Evolutionary conservation across 306 rosid genomes (phyloP).

Genomic region (Potentilla sterilis): DNA sequence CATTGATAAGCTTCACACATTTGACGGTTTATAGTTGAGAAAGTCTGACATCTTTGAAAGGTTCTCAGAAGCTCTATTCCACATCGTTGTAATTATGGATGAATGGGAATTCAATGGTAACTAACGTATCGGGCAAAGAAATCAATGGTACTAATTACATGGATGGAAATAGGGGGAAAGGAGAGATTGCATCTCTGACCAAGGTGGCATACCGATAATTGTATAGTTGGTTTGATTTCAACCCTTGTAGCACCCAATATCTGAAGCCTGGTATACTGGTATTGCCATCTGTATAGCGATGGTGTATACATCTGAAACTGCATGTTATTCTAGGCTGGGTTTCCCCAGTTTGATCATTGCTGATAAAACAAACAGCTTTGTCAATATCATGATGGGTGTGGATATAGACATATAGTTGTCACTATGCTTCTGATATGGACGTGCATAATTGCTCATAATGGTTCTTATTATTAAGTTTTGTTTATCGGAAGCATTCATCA

Average conservation of each 20-base stretch:
- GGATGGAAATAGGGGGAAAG: neutral
- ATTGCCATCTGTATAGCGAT: neutral
- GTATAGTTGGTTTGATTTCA: slow-evolving; percentile 1
- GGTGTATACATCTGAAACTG: neutral
- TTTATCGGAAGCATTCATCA: neutral
- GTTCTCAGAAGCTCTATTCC: neutral
- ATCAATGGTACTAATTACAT: neutral
- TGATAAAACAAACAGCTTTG: neutral
- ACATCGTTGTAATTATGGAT: neutral
- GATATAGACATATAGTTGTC: neutral
- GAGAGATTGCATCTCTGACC: neutral
- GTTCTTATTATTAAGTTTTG: neutral
- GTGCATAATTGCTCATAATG: neutral
- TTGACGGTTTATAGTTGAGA: neutral
- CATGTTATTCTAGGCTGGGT: neutral
- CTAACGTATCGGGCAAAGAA: slow-evolving; percentile 11
- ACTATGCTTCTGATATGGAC: neutral
- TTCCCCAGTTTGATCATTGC: neutral
- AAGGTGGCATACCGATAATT: neutral
- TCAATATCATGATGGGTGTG: neutral
- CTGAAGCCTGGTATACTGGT: neutral
- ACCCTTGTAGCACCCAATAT: slow-evolving; percentile 28
- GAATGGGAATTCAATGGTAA: neutral
- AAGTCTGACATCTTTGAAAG: neutral
- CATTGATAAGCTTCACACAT: neutral